Base-by-base conservation (phyloP, 805 yeast genomes). In the Teunomyces atbi region DNA sequence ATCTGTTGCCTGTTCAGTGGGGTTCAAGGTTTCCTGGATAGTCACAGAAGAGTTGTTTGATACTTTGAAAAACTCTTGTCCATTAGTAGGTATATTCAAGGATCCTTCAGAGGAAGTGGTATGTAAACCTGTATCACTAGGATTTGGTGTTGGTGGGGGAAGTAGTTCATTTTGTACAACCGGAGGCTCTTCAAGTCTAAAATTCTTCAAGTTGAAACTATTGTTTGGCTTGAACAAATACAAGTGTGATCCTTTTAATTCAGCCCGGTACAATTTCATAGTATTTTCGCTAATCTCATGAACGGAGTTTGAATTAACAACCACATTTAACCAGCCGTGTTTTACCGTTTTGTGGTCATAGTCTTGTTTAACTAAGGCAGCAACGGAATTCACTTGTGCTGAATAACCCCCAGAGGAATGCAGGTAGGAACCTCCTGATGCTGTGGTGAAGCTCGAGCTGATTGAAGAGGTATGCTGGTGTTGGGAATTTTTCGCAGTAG, bases 221-320 rank as follows among this genome's bases (percentile, higher is more conserved):
- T 69, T 63, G 2, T 77, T 83, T 30, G 81, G 75, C 60, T 80
- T 84, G 68, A 78, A 86, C 13, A 90, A 62, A 45, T 74, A 71
- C 44, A 90, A 65, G 36, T 73, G 70, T 1, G 90, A 79, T 15
- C 96, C 96, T 55, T 76, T 79, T 47, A 90, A 66, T 56, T 83
- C 88, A 0, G 86, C 89, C 42, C 84, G 73, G 46, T 71, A 79
- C 27, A 88, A 61, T 48, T 77, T 67, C 62, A 76, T 53, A 26
- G 65, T 66, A 6, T 63, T 65, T 36, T 66, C 73, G 38, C 62
- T 49, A 55, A 65, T 61, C 38, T 66, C 71, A 35, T 51, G 57
- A 20, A 60, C 60, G 4, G 68, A 61, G 42, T 62, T 53, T 29
- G 69, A 59, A 54, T 65, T 69, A 26, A 66, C 48, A 10, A 68